Base-by-base conservation (phyloP, 768 basidiomycete genomes). In the Xerocomus potaroensis region DNA sequence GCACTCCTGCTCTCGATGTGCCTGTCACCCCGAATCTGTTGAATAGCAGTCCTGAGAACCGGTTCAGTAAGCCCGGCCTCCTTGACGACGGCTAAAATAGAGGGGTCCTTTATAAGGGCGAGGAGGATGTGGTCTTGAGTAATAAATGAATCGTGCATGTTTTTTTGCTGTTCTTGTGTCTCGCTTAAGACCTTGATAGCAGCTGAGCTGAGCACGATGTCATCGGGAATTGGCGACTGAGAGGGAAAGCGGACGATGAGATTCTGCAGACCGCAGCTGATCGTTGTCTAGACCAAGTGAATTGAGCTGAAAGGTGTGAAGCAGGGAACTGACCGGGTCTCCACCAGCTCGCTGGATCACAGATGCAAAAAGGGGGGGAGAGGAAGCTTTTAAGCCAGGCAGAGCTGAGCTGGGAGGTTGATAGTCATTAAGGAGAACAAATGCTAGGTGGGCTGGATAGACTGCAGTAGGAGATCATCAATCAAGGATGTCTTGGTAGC, bases 111-210 rank as follows among this genome's bases (percentile, higher is more conserved):
- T 55, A 91, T 59, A 41, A 97, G 79, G 0, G 90, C 91, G 21
- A 92, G 81, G 22, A 97, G 75, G 40, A 98, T 68, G 62, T 96
- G 93, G 51, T 97, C 92, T 65, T 94, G 88, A 0, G 93, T 92
- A 48, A 98, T 85, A 66, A 90, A 96, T 2, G 84, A 84, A 64
- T 94, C 92, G 60, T 87, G 84, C 84, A 86, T 87, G 5, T 73
- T 84, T 72, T 90, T 91, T 61, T 87, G 86, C 21, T 88, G 68
- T 11, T 71, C 76, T 50, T 87, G 83, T 0, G 91, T 91, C 50
- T 87, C 85, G 10, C 81, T 78, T 26, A 95, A 67, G 34, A 91
- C 76, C 58, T 83, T 80, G 48, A 77, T 58, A 5, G 77, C 59
- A 8, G 78, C 68, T 2, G 77, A 68, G 24, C 82, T 79, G 41